Evolutionary conservation across 169 alveolate genomes (phyloP), one percentile per base, ranked within the genome.

Genomic region (Perkinsus olseni): DNA sequence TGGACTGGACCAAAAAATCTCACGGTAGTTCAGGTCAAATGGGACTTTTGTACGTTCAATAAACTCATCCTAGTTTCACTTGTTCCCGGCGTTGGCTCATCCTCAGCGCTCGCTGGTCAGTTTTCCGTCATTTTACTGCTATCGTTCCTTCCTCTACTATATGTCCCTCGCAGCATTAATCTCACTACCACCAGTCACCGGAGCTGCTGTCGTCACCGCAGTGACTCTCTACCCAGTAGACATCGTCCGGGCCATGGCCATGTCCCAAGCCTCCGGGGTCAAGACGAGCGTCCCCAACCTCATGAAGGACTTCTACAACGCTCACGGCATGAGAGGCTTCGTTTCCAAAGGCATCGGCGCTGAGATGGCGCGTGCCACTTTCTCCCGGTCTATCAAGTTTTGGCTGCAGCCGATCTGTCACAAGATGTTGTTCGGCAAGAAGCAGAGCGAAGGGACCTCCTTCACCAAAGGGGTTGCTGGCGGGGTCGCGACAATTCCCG

Each of bases 391-490:
- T 0, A 74, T 92, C 48, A 92, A 92, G 17, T 92, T 92, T 31
- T 92, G 94, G 94, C 38, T 92, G 20, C 94, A 92, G 38, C 94
- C 94, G 34, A 92, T 92, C 90, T 38, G 74, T 11, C 94, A 92
- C 92, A 39, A 50, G 38, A 39, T 17, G n/a, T 38, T 45, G 8
- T 91, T 91, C 39, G 93, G 93, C 11, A 38, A 13, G 39, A 91
- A 91, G 74, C 93, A 91, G 38, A 91, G 62, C 36, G 93, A 91
- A 11, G 93, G 93, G 0, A 91, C 38, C 38, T 37, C 93, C 17
- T 37, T 92, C n/a, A 62, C 92, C 36, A 92, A 92, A 45, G 94
- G 94, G 1, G 11, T 92, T 90, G 94, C 94, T 24, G 94, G 94
- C 11, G 82, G 74, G 31, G 45, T 92, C 91, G 94, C 94, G 20